Evolutionary conservation across 768 basidiomycete genomes (phyloP), one percentile per base, ranked within the genome.

Genomic region (Vishniacozyma victoriae): DNA sequence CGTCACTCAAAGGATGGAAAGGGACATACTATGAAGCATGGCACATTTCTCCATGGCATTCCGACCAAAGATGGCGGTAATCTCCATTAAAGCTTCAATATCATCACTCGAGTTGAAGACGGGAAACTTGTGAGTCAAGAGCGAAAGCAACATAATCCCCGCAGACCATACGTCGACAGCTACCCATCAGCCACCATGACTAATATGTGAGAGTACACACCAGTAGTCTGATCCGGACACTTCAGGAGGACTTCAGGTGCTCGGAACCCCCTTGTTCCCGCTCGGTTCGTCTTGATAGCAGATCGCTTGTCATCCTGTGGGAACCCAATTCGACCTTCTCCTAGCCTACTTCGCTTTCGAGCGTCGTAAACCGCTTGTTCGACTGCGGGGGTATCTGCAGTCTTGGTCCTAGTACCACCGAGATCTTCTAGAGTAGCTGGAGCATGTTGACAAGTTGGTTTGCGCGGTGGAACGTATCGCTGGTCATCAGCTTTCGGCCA

Each of bases 151-250:
- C 44, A 96, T 95, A 62, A 84, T 83, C 0, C 95, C 95, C 5
- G 82, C 87, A 0, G 92, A 85, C 95, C 95, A 99, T 38, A 97
- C 80, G 60, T 99, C 95, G 65, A 97, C 85, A 1, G 93, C 95
- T 99, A 65, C 11, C 48, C 31, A 54, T 45, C 24, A 11, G 9
- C 5, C 29, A n/a, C 22, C 14, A n/a, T 27, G 42, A 15, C 44
- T 35, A 41, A 41, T 31, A 15, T n/a, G 31, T 29, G 40, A n/a
- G 24, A n/a, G 48, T 24, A 73, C 82, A 54, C 58, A 92, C 93
- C 88, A 54, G 88, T 89, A 7, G 83, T 84, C 73, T 99, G 95
- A 60, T 89, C 85, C 3, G 81, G 81, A 60, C 95, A 99, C 71
- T 97, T 99, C 33, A 99, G 70, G 29, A 99, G 72, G 2, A 99